These are phyloP conservation scores for Cutaneotrichosporon sp. DNA, from an alignment of 1,284 basidiomycete species.

Conservation along the genomic window DNA sequence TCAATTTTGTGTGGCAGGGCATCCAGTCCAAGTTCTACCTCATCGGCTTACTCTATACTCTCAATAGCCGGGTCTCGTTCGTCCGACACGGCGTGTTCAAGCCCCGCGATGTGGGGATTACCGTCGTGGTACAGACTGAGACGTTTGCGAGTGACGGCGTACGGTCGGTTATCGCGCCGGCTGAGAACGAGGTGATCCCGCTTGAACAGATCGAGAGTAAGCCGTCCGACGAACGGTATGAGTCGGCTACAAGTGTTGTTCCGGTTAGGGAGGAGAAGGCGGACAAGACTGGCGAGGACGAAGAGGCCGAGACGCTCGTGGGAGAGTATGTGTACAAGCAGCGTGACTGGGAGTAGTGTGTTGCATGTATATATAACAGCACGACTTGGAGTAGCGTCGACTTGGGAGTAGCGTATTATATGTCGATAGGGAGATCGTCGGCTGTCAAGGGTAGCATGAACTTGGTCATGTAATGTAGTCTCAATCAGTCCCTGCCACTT, in stretches of 20 bases:
- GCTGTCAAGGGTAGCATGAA: not conserved
- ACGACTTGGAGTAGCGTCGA: too few relatives aligned
- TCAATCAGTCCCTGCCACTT: not conserved
- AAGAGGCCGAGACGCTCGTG: not conserved
- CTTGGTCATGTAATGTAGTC: not conserved
- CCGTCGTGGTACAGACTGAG: constrained; percentile 27
- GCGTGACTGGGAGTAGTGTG: not conserved
- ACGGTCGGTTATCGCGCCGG: not conserved
- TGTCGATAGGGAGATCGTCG: too few relatives aligned
- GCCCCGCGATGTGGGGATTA: not conserved
- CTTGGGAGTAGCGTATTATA: not conserved
- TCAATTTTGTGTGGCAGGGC: constrained; percentile 22
- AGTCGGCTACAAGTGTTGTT: not conserved
- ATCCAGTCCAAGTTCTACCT: constrained; percentile 36
- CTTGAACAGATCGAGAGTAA: not conserved
- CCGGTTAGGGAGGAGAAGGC: not conserved
- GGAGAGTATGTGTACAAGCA: not conserved
- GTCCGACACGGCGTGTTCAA: not conserved
- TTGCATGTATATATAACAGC: too few relatives aligned
- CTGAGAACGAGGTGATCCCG: not conserved
- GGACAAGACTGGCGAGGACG: not conserved
- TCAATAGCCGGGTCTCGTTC: constrained; percentile 25
- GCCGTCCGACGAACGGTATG: not conserved
- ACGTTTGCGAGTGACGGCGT: constrained; percentile 13
- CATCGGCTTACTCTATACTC: constrained; percentile 33